These are phyloP conservation scores for Fusarium beomiforme DNA, from an alignment of 2,329 filamentous ascomycete genomes.

Conservation along the genomic window DNA sequence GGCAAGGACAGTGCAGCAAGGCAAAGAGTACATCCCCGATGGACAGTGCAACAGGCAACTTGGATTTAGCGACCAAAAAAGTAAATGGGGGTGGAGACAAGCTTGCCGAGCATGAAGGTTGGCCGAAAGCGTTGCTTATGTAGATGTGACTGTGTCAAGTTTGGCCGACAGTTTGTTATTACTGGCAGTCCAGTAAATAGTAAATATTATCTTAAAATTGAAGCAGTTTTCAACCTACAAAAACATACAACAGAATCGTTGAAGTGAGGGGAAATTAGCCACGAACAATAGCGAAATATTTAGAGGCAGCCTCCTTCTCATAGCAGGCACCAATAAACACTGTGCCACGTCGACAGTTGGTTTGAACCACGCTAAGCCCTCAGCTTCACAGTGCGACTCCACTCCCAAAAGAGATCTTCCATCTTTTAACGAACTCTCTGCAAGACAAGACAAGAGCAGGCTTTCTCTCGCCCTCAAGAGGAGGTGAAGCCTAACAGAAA, in stretches of 20 bases:
- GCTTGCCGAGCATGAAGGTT: neutral
- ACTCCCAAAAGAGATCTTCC: neutral
- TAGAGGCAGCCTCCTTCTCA: neutral
- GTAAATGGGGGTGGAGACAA: neutral
- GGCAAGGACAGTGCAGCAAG: slow-evolving; percentile 19
- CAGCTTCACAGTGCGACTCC: slow-evolving; percentile 20
- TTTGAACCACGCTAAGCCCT: slow-evolving; percentile 1
- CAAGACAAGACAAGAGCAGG: neutral
- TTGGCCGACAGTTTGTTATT: neutral
- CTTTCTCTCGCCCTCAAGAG: neutral
- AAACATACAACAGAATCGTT: neutral
- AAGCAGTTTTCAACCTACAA: neutral
- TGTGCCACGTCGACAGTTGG: slow-evolving; percentile 21
- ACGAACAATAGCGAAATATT: neutral
- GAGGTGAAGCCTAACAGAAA: slow-evolving; percentile 17
- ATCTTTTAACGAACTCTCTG: neutral
- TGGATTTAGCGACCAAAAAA: neutral
- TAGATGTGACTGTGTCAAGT: neutral
- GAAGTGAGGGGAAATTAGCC: neutral
- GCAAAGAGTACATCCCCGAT: neutral
- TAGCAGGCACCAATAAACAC: slow-evolving; percentile 12
- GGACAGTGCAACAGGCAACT: slow-evolving; percentile 2
- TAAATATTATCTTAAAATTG: neutral
- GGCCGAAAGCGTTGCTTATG: neutral
- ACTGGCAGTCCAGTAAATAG: neutral